Conservation (phyloP, 176 grass and related monocot species). For the Juncus effusus region DNA sequence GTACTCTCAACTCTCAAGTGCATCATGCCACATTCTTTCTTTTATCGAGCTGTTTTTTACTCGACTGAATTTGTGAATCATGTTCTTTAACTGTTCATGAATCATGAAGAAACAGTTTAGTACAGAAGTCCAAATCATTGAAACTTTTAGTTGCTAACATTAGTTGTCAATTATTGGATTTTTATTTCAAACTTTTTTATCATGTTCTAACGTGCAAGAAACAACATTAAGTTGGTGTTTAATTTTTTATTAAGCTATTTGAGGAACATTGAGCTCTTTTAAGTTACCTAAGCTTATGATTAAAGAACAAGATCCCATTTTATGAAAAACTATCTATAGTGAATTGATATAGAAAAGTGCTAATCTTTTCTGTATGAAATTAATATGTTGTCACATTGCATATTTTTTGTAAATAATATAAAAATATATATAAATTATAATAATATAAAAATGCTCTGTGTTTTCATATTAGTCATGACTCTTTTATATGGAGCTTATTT, state of each 20-base stretch:
- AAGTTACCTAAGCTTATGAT: neutral
- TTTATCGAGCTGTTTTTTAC: neutral
- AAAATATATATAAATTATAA: too few relatives aligned
- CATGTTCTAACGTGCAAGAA: conserved; percentile 27
- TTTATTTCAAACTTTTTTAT: conserved; percentile 13
- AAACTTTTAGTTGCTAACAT: conserved; percentile 24
- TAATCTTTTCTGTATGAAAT: too few relatives aligned
- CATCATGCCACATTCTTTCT: conserved; percentile 6
- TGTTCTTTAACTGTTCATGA: neutral
- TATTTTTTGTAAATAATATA: too few relatives aligned
- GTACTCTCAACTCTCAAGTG: neutral
- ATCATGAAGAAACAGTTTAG: neutral
- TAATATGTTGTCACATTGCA: too few relatives aligned
- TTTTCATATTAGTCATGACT: too few relatives aligned
- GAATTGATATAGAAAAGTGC: too few relatives aligned
- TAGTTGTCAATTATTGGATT: conserved; percentile 24
- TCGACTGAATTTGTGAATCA: too few relatives aligned
- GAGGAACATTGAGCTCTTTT: neutral
- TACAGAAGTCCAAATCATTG: conserved; percentile 3
- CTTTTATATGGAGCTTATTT: conserved; percentile 7
- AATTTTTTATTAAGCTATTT: conserved; percentile 16
- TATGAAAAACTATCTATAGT: too few relatives aligned
- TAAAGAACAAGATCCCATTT: neutral
- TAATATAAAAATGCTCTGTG: too few relatives aligned
- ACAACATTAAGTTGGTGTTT: neutral